Evolutionary conservation across 805 yeast species (phyloP).

Genomic region (Jamesozyma jinghongensis): DNA sequence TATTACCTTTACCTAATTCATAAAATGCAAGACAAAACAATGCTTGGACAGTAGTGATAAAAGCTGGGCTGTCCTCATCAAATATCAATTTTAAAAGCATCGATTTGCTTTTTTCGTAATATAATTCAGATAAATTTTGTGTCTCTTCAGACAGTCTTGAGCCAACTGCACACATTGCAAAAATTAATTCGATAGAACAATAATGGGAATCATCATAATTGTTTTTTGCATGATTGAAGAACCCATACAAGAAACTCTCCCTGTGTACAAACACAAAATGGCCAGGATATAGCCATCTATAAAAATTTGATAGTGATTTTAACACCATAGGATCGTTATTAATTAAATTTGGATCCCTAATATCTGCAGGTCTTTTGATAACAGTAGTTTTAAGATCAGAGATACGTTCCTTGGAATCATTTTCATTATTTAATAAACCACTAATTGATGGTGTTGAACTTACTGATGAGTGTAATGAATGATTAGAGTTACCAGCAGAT

Average conservation of each 20-base stretch:
- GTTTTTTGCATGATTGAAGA: slow-evolving; percentile 45
- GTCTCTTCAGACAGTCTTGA: slow-evolving; percentile 40
- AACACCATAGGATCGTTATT: slow-evolving; percentile 26
- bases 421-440: neutral
- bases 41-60: slow-evolving; percentile 50
- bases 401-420: slow-evolving; percentile 19
- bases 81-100: slow-evolving; percentile 33
- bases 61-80: slow-evolving; percentile 31
- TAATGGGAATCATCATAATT: slow-evolving; percentile 35
- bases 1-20: slow-evolving; percentile 51
- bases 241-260: slow-evolving; percentile 52
- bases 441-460: slow-evolving; percentile 4
- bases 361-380: slow-evolving; percentile 19
- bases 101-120: slow-evolving; percentile 40
- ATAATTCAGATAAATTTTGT: slow-evolving; percentile 35
- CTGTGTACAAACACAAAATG: slow-evolving; percentile 53
- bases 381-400: slow-evolving; percentile 28
- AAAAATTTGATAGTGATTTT: slow-evolving; percentile 33
- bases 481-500: slow-evolving; percentile 7
- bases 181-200: slow-evolving; percentile 46
- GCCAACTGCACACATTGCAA: slow-evolving; percentile 53
- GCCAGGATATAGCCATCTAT: slow-evolving; percentile 60
- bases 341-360: slow-evolving; percentile 12
- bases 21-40: slow-evolving; percentile 50
- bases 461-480: slow-evolving; percentile 10